Conservation (phyloP, 2,329 filamentous ascomycete genomes). For the Ceratocystis variospora region DNA sequence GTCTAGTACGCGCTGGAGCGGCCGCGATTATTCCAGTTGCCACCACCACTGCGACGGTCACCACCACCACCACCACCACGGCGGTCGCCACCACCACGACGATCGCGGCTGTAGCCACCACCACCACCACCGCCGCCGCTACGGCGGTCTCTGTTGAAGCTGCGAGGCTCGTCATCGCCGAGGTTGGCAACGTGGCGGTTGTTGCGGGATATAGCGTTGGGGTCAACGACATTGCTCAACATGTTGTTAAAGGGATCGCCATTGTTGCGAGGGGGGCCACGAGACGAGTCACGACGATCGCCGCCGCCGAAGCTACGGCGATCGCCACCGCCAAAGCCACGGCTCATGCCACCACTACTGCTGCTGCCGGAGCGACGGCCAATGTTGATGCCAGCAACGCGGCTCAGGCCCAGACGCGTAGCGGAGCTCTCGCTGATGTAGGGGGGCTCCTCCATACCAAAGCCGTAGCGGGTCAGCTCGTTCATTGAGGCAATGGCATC, state of each 20-base stretch:
- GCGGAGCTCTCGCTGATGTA: conserved; percentile 24
- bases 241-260: conserved; percentile 16
- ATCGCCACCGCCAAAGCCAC: conserved; percentile 14
- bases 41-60: conserved; percentile 5
- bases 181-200: conserved; percentile 9
- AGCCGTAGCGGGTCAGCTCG: conserved; percentile 36
- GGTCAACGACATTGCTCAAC: conserved; percentile 14
- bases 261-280: not conserved
- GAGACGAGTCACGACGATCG: conserved; percentile 8
- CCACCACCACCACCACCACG: conserved; percentile 12
- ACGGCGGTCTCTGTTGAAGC: conserved; percentile 18
- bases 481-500: conserved; percentile 39
- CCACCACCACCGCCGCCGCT: conserved; percentile 16
- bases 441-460: conserved; percentile 40
- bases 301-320: conserved; percentile 18
- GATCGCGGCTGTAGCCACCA: conserved; percentile 20
- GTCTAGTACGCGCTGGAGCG: conserved; percentile 7
- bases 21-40: conserved; percentile 8
- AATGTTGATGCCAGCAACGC: conserved; percentile 28
- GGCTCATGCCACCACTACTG: conserved; percentile 12
- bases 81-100: conserved; percentile 17
- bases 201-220: conserved; percentile 6
- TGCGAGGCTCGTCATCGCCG: conserved; percentile 17
- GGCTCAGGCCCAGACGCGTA: conserved; percentile 25
- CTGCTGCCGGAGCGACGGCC: conserved; percentile 9